These are phyloP conservation scores for Protea cynaroides DNA, from an alignment of 164 flowering plant genomes.

Conservation along the genomic window DNA sequence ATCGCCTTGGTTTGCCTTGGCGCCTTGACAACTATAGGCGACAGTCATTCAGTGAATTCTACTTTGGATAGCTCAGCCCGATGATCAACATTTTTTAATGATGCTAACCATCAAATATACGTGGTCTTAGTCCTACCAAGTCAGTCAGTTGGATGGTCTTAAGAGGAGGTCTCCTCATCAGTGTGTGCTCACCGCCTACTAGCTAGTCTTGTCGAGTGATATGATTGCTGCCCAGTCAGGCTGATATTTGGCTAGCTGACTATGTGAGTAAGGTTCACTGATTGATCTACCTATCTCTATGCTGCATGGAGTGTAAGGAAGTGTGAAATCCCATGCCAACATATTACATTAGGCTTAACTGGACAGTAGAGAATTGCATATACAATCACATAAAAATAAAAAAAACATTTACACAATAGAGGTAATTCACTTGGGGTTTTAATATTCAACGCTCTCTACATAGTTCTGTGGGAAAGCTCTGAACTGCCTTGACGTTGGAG, in stretches of 20 bases:
- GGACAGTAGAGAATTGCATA: too few species aligned
- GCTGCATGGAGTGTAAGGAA: not conserved
- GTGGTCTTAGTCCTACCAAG: too few species aligned
- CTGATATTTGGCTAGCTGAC: not conserved
- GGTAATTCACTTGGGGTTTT: too few species aligned
- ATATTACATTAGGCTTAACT: not conserved
- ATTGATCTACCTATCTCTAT: not conserved
- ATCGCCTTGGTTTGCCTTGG: too few species aligned
- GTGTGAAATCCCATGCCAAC: not conserved
- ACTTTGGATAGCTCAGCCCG: not conserved
- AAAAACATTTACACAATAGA: too few species aligned
- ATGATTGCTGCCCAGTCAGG: too few species aligned
- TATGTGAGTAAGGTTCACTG: not conserved
- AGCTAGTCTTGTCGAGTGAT: too few species aligned
- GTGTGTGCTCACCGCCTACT: too few species aligned
- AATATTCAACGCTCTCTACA: not conserved
- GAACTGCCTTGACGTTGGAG: constrained; percentile 82
- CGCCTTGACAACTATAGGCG: too few species aligned
- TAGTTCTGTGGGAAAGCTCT: constrained; percentile 77
- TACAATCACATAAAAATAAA: too few species aligned
- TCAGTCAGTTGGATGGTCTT: too few species aligned
- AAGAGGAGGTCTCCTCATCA: too few species aligned
- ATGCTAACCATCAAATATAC: not conserved
- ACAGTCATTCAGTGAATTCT: not conserved
- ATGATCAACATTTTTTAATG: not conserved